Conservation (phyloP, 139 green algal genomes). For the Volvox reticuliferus region DNA sequence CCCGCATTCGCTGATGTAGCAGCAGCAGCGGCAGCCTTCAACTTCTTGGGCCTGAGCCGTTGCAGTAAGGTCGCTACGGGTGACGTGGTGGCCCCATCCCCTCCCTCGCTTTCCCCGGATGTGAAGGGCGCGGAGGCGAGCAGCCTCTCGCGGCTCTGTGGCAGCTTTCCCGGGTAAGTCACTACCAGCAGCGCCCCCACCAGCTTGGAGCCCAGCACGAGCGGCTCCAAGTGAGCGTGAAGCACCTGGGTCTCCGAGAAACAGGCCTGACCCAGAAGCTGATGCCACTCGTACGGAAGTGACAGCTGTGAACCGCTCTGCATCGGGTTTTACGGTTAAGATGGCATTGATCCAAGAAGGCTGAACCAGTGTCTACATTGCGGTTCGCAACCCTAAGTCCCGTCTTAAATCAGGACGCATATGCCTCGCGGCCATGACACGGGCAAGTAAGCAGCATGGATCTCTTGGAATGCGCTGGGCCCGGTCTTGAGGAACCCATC, state of each 20-base stretch:
- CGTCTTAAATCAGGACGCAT: too few species aligned
- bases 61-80: background rate
- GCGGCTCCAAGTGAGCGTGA: constrained; percentile 1
- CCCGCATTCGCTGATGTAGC: background rate
- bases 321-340: too few species aligned
- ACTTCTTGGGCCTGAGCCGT: background rate
- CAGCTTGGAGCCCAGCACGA: background rate
- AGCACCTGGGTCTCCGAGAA: background rate
- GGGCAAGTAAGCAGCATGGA: too few species aligned
- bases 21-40: too few species aligned
- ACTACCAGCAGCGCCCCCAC: background rate
- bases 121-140: background rate
- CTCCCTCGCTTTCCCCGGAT: background rate
- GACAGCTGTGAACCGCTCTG: constrained; percentile 7
- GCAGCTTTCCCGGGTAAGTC: background rate
- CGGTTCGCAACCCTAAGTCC: too few species aligned
- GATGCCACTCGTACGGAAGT: constrained; percentile 32
- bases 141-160: background rate
- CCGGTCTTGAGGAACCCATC: too few species aligned
- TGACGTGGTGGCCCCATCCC: background rate
- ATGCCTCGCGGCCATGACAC: too few species aligned
- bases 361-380: too few species aligned
- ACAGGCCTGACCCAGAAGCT: background rate
- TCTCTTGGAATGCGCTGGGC: too few species aligned
- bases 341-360: too few species aligned